Evolutionary conservation across 1,284 basidiomycete genomes (phyloP), one percentile per base, ranked within the genome.

Genomic region (Athelia sp.): DNA sequence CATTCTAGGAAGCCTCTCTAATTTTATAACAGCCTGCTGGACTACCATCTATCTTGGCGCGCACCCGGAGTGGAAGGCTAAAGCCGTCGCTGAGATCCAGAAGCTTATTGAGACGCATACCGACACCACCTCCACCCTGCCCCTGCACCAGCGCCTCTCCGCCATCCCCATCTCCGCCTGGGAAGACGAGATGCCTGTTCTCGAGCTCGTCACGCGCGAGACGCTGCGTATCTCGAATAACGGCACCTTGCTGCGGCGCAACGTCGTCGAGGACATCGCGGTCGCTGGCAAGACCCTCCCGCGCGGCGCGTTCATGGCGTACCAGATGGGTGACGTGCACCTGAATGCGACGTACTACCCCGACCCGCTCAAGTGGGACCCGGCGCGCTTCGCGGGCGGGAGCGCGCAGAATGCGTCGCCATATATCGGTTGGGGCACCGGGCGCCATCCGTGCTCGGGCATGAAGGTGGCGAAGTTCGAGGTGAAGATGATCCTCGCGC

Each of bases 401-500:
- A 51, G 64, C 19, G 60, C 65, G 24, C 64, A 69, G 36, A 6
- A 29, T 58, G 0, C 63, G 59, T 49, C 13, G 26, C 13, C 13
- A 29, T 29, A 6, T 29, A 13, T 4, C 26, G 4, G 26, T 29
- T 29, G 67, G 67, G 71, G 69, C 11, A 29, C 26, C 66, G 68
- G 67, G 21, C 61, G 64, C 15, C 67, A 67, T 52, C 64, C 65
- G 10, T 71, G 68, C 46, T 43, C 54, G 15, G 69, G 68, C 11
- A 65, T 66, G 59, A 60, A 61, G 45, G 52, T 69, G 2, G 69
- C 69, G 13, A 71, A 70, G 53, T 53, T 71, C 13, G 66, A 69
- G 47, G 63, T 71, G 19, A 71, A 71, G 49, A 45, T 67, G 2
- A 61, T 67, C 34, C 48, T 67, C 36, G 62, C 66, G 2, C 36